These are phyloP conservation scores for Sphaerulina musiva DNA, from an alignment of 2,329 filamentous ascomycete species.

Conservation along the genomic window DNA sequence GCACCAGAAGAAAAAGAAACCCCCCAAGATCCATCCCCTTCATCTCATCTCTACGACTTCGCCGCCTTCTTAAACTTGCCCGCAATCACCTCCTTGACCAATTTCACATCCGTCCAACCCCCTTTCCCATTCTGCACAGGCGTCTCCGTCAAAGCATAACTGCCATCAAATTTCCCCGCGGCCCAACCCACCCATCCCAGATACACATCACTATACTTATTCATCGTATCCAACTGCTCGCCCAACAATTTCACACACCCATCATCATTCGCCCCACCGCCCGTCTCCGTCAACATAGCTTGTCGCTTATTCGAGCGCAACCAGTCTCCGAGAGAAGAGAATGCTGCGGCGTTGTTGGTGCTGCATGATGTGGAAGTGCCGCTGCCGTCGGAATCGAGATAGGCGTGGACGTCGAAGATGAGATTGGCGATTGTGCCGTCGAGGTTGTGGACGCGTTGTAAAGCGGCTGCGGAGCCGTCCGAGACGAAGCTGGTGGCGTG, in stretches of 20 bases:
- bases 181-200: conserved; percentile 33
- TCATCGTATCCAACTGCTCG: conserved; percentile 30
- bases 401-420: conserved; percentile 40
- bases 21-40: too few relatives aligned
- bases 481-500: conserved; percentile 24
- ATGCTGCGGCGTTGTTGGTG: conserved; percentile 33
- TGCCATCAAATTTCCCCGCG: conserved; percentile 29
- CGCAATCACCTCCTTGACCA: conserved; percentile 28
- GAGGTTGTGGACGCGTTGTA: conserved; percentile 26
- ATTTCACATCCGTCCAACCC: conserved; percentile 25
- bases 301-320: conserved; percentile 34
- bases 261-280: conserved; percentile 34
- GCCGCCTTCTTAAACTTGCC: conserved; percentile 23
- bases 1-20: too few relatives aligned
- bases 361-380: conserved; percentile 34
- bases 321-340: conserved; percentile 35
- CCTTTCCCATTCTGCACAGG: conserved; percentile 19
- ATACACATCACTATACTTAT: conserved; percentile 29
- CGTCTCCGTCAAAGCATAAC: conserved; percentile 29
- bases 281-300: conserved; percentile 40
- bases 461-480: conserved; percentile 28
- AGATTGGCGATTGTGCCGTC: conserved; percentile 30
- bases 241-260: conserved; percentile 34
- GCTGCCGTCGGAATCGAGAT: conserved; percentile 38
- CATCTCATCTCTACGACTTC: not conserved